Conservation (phyloP, 768 basidiomycete genomes). For the Cytidiella melzeri region DNA sequence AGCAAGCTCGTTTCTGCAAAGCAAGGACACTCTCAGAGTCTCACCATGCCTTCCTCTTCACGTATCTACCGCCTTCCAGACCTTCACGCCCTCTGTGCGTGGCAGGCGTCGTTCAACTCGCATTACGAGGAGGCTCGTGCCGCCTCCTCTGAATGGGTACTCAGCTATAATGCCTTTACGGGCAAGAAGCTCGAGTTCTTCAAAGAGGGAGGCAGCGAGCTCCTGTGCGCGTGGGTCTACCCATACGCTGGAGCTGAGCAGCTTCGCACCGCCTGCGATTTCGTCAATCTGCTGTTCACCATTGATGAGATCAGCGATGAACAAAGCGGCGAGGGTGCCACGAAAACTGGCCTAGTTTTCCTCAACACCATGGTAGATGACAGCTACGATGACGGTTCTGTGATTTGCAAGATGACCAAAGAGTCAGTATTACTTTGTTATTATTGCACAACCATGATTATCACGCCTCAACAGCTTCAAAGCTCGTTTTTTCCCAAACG, state of each 20-base stretch:
- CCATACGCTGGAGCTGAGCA: slow-evolving; percentile 50
- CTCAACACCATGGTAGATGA: slow-evolving; percentile 47
- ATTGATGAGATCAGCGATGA: slow-evolving; percentile 68
- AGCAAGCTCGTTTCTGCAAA: not conserved
- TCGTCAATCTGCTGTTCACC: slow-evolving; percentile 59
- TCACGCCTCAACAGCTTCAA: slow-evolving; percentile 38
- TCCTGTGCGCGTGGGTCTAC: slow-evolving; percentile 57
- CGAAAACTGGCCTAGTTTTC: slow-evolving; percentile 45
- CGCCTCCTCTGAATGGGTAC: slow-evolving; percentile 57
- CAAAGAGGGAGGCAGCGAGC: slow-evolving; percentile 52
- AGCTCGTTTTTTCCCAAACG: slow-evolving; percentile 34
- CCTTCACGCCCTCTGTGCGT: slow-evolving; percentile 40
- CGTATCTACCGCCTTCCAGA: slow-evolving; percentile 46
- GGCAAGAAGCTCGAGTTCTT: slow-evolving; percentile 62
- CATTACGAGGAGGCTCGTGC: slow-evolving; percentile 49
- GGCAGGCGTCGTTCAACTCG: slow-evolving; percentile 48
- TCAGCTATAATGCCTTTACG: slow-evolving; percentile 51
- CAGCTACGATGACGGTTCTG: slow-evolving; percentile 49
- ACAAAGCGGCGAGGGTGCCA: slow-evolving; percentile 50
- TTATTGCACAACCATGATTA: not conserved
- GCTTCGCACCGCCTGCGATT: slow-evolving; percentile 57
- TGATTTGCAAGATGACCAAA: slow-evolving; percentile 52
- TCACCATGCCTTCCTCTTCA: not conserved
- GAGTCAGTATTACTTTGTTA: slow-evolving; percentile 36
- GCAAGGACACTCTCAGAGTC: slow-evolving; percentile 1